Percentiles rank a stretch among this genome's conserved stretches.
Evolutionary conservation across 108 stramenopile species (phyloP).

Genomic region (Nitzschia putrida): DNA sequence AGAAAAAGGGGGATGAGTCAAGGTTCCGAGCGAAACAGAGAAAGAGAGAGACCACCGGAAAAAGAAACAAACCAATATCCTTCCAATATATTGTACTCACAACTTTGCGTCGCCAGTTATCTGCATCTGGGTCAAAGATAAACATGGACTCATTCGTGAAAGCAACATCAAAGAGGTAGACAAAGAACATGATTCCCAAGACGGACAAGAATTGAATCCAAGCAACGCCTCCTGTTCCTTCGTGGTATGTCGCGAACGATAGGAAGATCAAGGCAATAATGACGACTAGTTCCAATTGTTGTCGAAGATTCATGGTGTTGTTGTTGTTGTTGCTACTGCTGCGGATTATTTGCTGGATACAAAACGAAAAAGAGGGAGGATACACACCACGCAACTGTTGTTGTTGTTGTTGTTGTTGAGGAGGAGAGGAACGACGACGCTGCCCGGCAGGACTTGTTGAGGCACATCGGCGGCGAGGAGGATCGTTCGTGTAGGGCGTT

Average conservation of each 20-base stretch:
- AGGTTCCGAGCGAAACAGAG: not conserved
- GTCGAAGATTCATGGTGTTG: conserved; percentile 40
- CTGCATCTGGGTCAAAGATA: conserved; percentile 91
- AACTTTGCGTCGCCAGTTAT: conserved; percentile 90
- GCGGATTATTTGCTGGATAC: no score
- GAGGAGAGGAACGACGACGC: no score
- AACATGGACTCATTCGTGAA: conserved; percentile 78
- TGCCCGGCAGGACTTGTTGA: no score
- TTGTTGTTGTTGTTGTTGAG: no score
- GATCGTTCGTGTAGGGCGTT: no score
- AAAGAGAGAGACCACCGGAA: not conserved
- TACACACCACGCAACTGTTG: no score
- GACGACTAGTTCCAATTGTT: conserved; percentile 50
- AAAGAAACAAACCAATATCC: no score
- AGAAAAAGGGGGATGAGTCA: not conserved
- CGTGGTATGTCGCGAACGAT: conserved; percentile 80
- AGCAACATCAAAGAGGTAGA: conserved; percentile 68
- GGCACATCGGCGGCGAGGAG: no score
- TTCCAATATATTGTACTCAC: conserved; percentile 28
- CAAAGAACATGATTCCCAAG: conserved; percentile 61
- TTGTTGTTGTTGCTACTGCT: not conserved
- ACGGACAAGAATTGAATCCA: conserved; percentile 82
- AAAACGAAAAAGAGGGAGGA: no score
- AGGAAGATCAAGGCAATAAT: conserved; percentile 70
- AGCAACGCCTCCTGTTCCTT: conserved; percentile 72